phyloP scores from a whole-genome alignment of 176 grass and related monocot genomes.

The Eleusine coracana region DNA sequence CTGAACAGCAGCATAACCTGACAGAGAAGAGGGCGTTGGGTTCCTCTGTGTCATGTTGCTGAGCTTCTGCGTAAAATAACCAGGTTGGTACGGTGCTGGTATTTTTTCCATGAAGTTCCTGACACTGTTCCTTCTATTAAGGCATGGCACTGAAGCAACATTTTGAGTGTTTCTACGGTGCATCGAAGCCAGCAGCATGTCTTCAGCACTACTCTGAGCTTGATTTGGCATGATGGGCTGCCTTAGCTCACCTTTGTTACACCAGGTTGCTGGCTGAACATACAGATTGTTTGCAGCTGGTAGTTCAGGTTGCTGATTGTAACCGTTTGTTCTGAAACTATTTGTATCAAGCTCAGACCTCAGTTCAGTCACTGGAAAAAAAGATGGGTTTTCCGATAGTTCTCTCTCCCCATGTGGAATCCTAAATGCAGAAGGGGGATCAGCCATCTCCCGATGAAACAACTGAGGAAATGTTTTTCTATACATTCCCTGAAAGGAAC shows the following conservation, averaged over 20 bases:
- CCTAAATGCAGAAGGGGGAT: slow-evolving; percentile 22
- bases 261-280: slow-evolving; percentile 29
- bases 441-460: slow-evolving; percentile 27
- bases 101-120: slow-evolving; percentile 44
- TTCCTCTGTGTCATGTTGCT: slow-evolving; percentile 33
- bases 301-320: slow-evolving; percentile 37
- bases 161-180: slow-evolving; percentile 14
- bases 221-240: slow-evolving; percentile 26
- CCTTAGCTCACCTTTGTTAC: slow-evolving; percentile 27
- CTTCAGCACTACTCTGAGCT: slow-evolving; percentile 38
- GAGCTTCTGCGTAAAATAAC: slow-evolving; percentile 35
- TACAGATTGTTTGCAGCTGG: slow-evolving; percentile 40
- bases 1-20: slow-evolving; percentile 35
- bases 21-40: slow-evolving; percentile 20
- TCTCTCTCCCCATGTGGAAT: slow-evolving; percentile 33
- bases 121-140: slow-evolving; percentile 32
- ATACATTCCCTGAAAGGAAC: slow-evolving; percentile 18
- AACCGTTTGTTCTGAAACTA: slow-evolving; percentile 38
- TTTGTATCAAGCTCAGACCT: slow-evolving; percentile 19
- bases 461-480: slow-evolving; percentile 30
- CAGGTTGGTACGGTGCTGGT: slow-evolving; percentile 35
- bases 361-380: slow-evolving; percentile 33
- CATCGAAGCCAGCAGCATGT: slow-evolving; percentile 21
- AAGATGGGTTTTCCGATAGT: slow-evolving; percentile 29
- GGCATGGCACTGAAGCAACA: slow-evolving; percentile 47